Evolutionary conservation across 345 rosid genomes (phyloP).

Genomic region (Salix brachista): DNA sequence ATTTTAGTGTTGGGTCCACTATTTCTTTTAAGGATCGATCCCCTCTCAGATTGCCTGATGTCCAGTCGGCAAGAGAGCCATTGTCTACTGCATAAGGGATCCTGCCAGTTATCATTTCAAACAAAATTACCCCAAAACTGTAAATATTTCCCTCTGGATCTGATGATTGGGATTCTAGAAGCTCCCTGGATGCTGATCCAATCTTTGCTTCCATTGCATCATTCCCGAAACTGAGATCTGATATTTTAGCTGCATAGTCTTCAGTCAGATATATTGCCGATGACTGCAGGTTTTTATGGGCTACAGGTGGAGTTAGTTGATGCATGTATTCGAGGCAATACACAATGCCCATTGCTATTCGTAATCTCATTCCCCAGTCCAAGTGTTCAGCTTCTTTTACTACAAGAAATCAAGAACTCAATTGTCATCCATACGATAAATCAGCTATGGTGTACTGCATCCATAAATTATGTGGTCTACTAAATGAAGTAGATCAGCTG

Average conservation of each 20-base stretch:
- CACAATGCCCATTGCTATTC: slow-evolving; percentile 83
- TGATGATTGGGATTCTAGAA: slow-evolving; percentile 40
- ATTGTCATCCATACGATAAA: neutral
- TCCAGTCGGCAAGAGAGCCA: slow-evolving; percentile 45
- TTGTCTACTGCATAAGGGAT: slow-evolving; percentile 48
- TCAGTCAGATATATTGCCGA: slow-evolving; percentile 71
- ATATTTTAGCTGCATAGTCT: slow-evolving; percentile 93
- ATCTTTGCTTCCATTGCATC: slow-evolving; percentile 40
- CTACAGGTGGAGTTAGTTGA: slow-evolving; percentile 65
- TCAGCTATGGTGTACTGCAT: neutral
- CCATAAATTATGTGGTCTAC: neutral
- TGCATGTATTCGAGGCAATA: slow-evolving; percentile 95
- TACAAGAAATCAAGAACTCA: slow-evolving; percentile 31
- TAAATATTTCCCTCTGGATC: slow-evolving; percentile 49
- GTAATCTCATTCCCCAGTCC: slow-evolving; percentile 75
- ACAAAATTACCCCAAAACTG: slow-evolving; percentile 60
- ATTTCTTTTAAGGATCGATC: slow-evolving; percentile 41
- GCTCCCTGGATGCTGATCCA: slow-evolving; percentile 37
- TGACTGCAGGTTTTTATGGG: slow-evolving; percentile 56
- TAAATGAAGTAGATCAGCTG: neutral
- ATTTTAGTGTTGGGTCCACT: slow-evolving; percentile 65
- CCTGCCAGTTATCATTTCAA: slow-evolving; percentile 76
- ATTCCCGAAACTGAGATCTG: slow-evolving; percentile 64
- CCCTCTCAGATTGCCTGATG: slow-evolving; percentile 41
- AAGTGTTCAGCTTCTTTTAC: slow-evolving; percentile 82